Conservation (phyloP, 2,329 filamentous ascomycete genomes). For the Stachybotrys elegans region DNA sequence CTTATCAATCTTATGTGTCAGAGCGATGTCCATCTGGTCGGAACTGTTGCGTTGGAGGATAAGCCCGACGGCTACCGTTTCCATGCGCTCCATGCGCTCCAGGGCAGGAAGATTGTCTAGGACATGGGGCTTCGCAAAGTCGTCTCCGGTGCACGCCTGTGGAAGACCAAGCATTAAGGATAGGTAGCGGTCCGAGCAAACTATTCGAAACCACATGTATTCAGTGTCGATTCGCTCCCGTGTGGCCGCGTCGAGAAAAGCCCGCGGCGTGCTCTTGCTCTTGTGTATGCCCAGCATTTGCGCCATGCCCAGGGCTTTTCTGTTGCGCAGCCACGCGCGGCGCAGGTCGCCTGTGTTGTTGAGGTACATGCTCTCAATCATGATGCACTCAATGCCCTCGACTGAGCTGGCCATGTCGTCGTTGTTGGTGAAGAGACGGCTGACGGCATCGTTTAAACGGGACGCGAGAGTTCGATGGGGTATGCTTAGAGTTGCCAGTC, state of each 20-base stretch:
- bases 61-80: constrained; percentile 33
- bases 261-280: constrained; percentile 4
- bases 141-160: constrained; percentile 32
- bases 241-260: constrained; percentile 6
- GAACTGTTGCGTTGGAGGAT: constrained; percentile 42
- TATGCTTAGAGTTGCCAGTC: too few species aligned
- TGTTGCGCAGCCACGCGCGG: constrained; percentile 37
- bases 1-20: constrained; percentile 36
- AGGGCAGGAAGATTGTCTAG: constrained; percentile 26
- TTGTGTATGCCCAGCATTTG: constrained; percentile 33
- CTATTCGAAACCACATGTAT: constrained; percentile 40
- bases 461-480: too few species aligned
- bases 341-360: constrained; percentile 42
- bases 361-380: constrained; percentile 41
- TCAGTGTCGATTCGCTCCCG: constrained; percentile 23
- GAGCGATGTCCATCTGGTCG: constrained; percentile 13
- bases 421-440: constrained; percentile 35
- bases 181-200: constrained; percentile 40
- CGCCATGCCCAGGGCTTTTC: constrained; percentile 38
- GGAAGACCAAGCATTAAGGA: constrained; percentile 42
- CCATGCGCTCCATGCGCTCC: constrained; percentile 40
- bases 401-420: constrained; percentile 39
- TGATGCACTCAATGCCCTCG: constrained; percentile 45
- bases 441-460: not conserved
- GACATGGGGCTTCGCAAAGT: constrained; percentile 23